These are phyloP conservation scores for Aspergillus sojae DNA, from an alignment of 2,329 filamentous ascomycete genomes.

Conservation along the genomic window DNA sequence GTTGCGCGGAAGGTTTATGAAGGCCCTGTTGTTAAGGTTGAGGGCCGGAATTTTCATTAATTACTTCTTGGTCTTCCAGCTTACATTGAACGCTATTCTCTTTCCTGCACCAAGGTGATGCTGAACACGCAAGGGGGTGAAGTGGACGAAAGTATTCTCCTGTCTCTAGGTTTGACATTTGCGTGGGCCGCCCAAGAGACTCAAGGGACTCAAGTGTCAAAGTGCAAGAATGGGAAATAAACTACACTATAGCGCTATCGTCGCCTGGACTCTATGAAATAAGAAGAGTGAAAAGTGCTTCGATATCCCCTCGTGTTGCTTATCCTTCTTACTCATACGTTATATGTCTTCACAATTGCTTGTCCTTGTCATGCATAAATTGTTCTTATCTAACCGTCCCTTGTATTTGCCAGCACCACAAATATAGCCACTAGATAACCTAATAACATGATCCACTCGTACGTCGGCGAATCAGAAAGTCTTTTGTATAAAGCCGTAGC, in stretches of 20 bases:
- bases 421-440: background rate
- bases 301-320: background rate
- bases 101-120: fast-evolving
- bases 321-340: background rate
- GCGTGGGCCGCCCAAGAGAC: background rate
- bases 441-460: background rate
- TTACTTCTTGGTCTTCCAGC: fast-evolving
- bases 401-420: background rate
- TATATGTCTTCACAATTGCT: background rate
- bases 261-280: background rate
- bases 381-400: background rate
- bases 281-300: background rate
- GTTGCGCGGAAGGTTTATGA: conserved; percentile 36
- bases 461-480: background rate
- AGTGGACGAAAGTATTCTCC: background rate
- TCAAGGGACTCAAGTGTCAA: too few relatives aligned
- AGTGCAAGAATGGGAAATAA: too few relatives aligned
- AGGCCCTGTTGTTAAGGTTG: conserved; percentile 25
- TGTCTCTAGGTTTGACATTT: background rate
- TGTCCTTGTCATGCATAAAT: background rate
- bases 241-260: too few relatives aligned
- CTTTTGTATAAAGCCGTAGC: fast-evolving
- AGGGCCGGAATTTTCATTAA: background rate
- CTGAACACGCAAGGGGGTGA: background rate
- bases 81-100: background rate